These are phyloP conservation scores for Sanghuangporus baumii DNA, from an alignment of 1,284 basidiomycete species.

Conservation along the genomic window DNA sequence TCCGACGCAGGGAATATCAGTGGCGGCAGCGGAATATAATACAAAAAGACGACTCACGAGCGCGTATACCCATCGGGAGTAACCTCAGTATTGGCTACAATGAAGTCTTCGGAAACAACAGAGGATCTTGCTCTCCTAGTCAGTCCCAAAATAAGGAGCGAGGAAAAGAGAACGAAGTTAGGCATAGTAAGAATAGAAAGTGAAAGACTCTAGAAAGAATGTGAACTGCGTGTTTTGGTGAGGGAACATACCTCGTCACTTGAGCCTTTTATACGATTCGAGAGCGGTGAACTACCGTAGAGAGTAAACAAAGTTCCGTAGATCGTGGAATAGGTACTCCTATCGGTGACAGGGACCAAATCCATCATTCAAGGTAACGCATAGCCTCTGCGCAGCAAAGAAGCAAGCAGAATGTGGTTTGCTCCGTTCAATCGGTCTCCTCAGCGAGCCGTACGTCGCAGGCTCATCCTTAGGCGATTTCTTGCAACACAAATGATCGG, in stretches of 20 bases:
- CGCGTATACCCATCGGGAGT: conserved; percentile 28
- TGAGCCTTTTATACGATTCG: not conserved
- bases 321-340: not conserved
- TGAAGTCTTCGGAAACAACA: conserved; percentile 14
- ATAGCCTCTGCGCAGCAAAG: not conserved
- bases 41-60: conserved; percentile 22
- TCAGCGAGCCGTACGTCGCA: not conserved
- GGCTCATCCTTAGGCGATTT: not conserved
- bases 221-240: not conserved
- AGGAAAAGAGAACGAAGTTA: not conserved
- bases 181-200: not conserved
- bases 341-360: not conserved
- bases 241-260: not conserved
- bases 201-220: not conserved
- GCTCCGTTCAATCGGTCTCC: not conserved
- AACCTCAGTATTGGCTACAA: conserved; percentile 17
- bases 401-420: not conserved
- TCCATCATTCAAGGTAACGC: not conserved
- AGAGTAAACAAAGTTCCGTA: not conserved
- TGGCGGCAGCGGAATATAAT: not conserved
- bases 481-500: not conserved
- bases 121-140: conserved; percentile 1
- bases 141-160: not conserved
- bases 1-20: not conserved
- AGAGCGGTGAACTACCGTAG: not conserved